Evolutionary conservation across 352 stramenopile species (phyloP).

Genomic region (Phytopythium mirpurense): DNA sequence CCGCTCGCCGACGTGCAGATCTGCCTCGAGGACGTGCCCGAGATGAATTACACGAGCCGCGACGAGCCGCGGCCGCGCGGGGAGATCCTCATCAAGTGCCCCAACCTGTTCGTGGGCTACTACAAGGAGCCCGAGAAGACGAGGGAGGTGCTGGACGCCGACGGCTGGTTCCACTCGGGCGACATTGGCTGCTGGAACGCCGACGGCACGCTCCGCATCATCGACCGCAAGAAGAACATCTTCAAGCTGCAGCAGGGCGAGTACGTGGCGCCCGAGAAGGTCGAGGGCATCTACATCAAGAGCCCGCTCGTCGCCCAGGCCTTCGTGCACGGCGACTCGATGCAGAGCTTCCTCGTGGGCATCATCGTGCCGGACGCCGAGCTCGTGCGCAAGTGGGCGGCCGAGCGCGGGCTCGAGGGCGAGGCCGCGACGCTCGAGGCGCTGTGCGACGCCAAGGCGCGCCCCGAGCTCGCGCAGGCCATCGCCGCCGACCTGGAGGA

Average conservation of each 20-base stretch:
- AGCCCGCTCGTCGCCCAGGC: slow-evolving; percentile 91
- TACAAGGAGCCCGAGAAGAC: slow-evolving; percentile 95
- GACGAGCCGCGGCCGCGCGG: slow-evolving; percentile 67
- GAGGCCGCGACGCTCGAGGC: slow-evolving; percentile 20
- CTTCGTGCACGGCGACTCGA: slow-evolving; percentile 96
- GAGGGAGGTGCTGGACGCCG: slow-evolving; percentile 84
- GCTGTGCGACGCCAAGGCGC: slow-evolving; percentile 9
- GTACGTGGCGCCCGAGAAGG: slow-evolving; percentile 96
- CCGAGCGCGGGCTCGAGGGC: slow-evolving; percentile 15
- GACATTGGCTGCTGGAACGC: slow-evolving; percentile 96
- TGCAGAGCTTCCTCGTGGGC: slow-evolving; percentile 92
- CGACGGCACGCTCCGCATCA: slow-evolving; percentile 89
- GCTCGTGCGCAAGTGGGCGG: slow-evolving; percentile 70
- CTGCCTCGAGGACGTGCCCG: slow-evolving; percentile 92
- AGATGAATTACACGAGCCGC: slow-evolving; percentile 94
- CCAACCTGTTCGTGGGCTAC: slow-evolving; percentile 89
- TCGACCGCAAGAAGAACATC: slow-evolving; percentile 93
- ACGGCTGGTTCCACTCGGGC: slow-evolving; percentile 97
- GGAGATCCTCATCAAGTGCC: slow-evolving; percentile 70
- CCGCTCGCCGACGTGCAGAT: slow-evolving; percentile 87
- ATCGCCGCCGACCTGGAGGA: slow-evolving; percentile 79
- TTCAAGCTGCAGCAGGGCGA: slow-evolving; percentile 95
- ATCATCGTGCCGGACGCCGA: slow-evolving; percentile 88
- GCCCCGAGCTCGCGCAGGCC: slow-evolving; percentile 29
- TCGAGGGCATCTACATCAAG: slow-evolving; percentile 94